A percentile compares a stretch with the other conserved stretches of the same genome.
These are phyloP conservation scores for Lenzites betulinus DNA, from an alignment of 768 basidiomycete species.

Conservation along the genomic window DNA sequence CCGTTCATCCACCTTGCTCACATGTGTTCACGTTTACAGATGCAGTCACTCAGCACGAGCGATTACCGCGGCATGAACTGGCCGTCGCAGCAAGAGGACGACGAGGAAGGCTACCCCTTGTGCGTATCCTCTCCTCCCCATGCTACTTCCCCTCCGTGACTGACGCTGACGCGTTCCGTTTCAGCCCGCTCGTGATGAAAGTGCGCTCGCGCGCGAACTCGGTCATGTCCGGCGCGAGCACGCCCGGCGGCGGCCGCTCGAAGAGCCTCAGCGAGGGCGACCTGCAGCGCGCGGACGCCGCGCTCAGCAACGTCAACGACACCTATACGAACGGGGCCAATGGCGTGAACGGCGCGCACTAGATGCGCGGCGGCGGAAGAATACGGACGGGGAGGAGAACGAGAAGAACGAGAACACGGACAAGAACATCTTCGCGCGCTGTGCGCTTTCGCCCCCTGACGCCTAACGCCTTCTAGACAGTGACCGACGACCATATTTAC, in stretches of 20 bases:
- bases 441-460: too few species aligned
- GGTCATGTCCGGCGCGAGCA: constrained; percentile 73
- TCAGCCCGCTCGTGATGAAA: constrained; percentile 87
- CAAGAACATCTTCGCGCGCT: too few species aligned
- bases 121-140: constrained; percentile 49
- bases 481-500: too few species aligned
- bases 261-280: constrained; percentile 87
- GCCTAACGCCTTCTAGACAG: too few species aligned
- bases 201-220: constrained; percentile 82
- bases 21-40: constrained; percentile 44
- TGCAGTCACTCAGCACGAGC: constrained; percentile 85
- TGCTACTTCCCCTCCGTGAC: constrained; percentile 5
- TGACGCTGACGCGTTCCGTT: background rate
- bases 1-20: background rate
- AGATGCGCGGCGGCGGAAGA: too few species aligned
- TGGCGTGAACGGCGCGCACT: constrained; percentile 24
- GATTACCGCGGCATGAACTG: constrained; percentile 78
- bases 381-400: background rate
- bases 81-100: constrained; percentile 66
- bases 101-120: constrained; percentile 92
- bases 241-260: constrained; percentile 82
- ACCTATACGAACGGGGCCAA: constrained; percentile 21
- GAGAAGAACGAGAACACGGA: background rate
- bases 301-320: constrained; percentile 62
- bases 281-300: constrained; percentile 83